Conservation (phyloP, 1,284 basidiomycete genomes). For the Apiotrichum domesticum region DNA sequence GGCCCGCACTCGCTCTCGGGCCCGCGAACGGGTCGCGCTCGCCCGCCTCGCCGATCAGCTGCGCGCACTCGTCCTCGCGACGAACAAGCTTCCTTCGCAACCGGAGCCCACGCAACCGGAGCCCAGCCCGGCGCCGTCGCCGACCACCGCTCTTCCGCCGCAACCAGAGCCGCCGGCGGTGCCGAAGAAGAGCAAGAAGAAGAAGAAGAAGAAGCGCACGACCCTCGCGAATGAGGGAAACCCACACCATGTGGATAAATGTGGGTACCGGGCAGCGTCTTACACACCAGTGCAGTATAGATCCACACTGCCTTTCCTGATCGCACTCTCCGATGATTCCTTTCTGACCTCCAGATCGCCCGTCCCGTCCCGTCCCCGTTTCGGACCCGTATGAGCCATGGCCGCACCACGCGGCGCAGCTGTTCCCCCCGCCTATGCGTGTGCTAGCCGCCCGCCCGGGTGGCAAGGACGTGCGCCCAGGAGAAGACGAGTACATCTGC, state of each 20-base stretch:
- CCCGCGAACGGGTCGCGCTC: constrained; percentile 27
- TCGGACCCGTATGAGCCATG: constrained; percentile 34
- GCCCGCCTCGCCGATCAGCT: constrained; percentile 34
- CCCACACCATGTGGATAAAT: constrained; percentile 79
- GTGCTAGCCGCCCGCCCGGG: constrained; percentile 20
- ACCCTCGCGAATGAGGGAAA: constrained; percentile 79
- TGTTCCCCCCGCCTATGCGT: constrained; percentile 43
- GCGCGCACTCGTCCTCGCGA: constrained; percentile 28
- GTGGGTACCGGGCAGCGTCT: constrained; percentile 22
- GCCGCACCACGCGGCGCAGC: constrained; percentile 30
- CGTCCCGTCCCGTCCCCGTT: constrained; percentile 27
- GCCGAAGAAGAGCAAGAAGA: constrained; percentile 50
- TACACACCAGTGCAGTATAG: no score
- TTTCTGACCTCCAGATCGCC: constrained; percentile 35
- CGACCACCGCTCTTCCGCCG: neutral
- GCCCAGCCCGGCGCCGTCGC: neutral
- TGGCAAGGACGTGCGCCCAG: constrained; percentile 42
- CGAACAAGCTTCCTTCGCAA: constrained; percentile 21
- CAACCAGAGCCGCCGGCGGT: neutral
- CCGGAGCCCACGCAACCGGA: constrained; percentile 1
- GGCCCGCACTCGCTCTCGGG: constrained; percentile 14
- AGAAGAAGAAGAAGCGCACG: constrained; percentile 83
- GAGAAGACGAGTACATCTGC: constrained; percentile 80
- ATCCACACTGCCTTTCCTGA: no score
- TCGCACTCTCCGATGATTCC: neutral